phyloP scores from a whole-genome alignment of 1,284 basidiomycete genomes.

The Porodaedalea pini region DNA sequence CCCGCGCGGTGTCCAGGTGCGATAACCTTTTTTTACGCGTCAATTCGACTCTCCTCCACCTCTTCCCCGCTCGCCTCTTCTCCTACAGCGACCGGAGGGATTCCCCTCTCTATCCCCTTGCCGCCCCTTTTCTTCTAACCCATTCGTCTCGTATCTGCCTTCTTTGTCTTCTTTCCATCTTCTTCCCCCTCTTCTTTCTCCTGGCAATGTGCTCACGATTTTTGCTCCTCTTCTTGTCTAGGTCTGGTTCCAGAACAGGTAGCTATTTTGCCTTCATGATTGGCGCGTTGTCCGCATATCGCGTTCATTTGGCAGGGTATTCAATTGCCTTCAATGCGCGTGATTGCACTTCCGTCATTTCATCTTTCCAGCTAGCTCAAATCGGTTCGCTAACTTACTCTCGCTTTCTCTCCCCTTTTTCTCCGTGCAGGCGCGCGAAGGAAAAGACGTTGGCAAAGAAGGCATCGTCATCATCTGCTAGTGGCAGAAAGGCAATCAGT shows the following conservation, averaged over 20 bases:
- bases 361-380: not conserved
- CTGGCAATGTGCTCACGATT: slow-evolving; percentile 4
- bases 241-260: slow-evolving; percentile 94
- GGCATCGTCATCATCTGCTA: slow-evolving; percentile 9
- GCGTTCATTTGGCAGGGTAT: not conserved
- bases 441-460: slow-evolving; percentile 58
- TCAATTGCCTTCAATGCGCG: not conserved
- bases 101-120: not conserved
- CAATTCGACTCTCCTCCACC: not conserved
- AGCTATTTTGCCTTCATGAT: slow-evolving; percentile 24
- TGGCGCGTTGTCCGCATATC: not conserved
- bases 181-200: not conserved
- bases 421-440: slow-evolving; percentile 71
- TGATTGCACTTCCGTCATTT: not conserved
- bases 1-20: slow-evolving; percentile 86
- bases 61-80: not conserved
- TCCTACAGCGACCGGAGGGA: not conserved
- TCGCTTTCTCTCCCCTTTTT: not conserved
- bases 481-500: slow-evolving; percentile 14
- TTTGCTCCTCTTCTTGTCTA: slow-evolving; percentile 28
- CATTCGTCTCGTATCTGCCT: not conserved
- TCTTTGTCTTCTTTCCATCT: not conserved
- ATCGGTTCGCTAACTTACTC: slow-evolving; percentile 6
- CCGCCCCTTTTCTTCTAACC: not conserved
- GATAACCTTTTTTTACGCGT: slow-evolving; percentile 27